Evolutionary conservation across 2,329 filamentous ascomycete genomes (phyloP).

Genomic region (Orbilia blumenaviensis): DNA sequence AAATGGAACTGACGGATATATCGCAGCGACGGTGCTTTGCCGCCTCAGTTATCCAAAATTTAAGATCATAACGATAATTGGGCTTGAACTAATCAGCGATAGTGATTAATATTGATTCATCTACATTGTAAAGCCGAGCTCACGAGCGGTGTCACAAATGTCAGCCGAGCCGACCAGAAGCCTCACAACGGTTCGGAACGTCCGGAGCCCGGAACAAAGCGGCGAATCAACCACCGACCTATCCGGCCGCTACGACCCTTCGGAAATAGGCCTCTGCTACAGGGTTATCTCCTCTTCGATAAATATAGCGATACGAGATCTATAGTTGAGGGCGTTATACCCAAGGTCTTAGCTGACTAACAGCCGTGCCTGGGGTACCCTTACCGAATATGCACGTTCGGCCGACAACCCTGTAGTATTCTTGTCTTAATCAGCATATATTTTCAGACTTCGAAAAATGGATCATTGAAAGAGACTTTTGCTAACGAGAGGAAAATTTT

Average conservation of each 20-base stretch:
- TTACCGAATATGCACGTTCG: neutral
- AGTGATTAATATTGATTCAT: too few relatives aligned
- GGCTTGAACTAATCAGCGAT: too few relatives aligned
- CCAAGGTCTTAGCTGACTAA: neutral
- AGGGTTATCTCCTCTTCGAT: neutral
- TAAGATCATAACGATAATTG: too few relatives aligned
- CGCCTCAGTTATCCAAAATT: too few relatives aligned
- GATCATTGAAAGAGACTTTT: too few relatives aligned
- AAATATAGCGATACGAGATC: neutral
- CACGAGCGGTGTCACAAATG: too few relatives aligned
- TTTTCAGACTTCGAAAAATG: too few relatives aligned
- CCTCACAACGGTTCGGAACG: neutral
- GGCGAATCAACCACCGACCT: neutral
- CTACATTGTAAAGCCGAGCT: too few relatives aligned
- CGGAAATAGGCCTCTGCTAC: neutral
- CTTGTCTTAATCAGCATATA: neutral
- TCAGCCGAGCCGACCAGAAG: neutral
- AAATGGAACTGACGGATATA: too few relatives aligned
- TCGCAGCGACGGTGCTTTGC: too few relatives aligned
- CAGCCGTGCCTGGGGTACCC: neutral
- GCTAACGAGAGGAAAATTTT: too few relatives aligned
- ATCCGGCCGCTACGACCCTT: neutral
- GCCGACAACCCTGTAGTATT: neutral
- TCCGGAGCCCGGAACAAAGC: neutral
- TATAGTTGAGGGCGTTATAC: neutral